Base-by-base conservation (phyloP, 805 yeast genomes). In the Schwanniomyces pseudopolymorphus region DNA sequence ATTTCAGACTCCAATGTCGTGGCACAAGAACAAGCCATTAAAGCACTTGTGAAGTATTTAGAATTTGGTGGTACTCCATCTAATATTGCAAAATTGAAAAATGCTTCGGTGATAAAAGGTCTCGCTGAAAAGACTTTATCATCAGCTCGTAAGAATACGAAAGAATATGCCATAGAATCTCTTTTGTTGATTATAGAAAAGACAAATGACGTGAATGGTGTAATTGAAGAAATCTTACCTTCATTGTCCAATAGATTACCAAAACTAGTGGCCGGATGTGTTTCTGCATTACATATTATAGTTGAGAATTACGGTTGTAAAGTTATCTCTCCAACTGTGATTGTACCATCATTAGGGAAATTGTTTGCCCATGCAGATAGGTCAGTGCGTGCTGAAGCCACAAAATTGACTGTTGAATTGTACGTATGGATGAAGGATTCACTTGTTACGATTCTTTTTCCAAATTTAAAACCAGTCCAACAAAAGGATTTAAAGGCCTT, bases 391-490 rank as follows among this genome's bases (percentile, higher is more conserved):
- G 79, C 83, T 1, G 96, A 87, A 60, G 81, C 97, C 2, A 76
- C 84, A 4, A 72, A 75, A 37, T 70, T 92, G 52, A 73, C 90
- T 0, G 80, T 88, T 4, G 87, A 83, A 45, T 60, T 91, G 22
- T 82, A 83, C 61, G 79, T 81, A 47, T 87, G 94, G 86, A 75
- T 86, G 61, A 94, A 95, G 2, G 78, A 68, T 17, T 63, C 80
- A 0, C 67, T 89, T 35, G 83, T 82, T 43, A 73, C 75, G 13
- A 60, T 83, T 0, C 66, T 89, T 33, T 79, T 89, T 45, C 79
- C 85, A 2, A 82, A 81, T 22, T 75, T 94, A 66, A 94, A 92
- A 61, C 96, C 97, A 0, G 89, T 90, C 17, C 98, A 92, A 64
- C 92, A 89, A 65, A 87, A 85, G 52, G 98, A 91, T 59, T 74